phyloP scores from a whole-genome alignment of 2,329 filamentous ascomycete species.

The Sporothrix dimorphospora region DNA sequence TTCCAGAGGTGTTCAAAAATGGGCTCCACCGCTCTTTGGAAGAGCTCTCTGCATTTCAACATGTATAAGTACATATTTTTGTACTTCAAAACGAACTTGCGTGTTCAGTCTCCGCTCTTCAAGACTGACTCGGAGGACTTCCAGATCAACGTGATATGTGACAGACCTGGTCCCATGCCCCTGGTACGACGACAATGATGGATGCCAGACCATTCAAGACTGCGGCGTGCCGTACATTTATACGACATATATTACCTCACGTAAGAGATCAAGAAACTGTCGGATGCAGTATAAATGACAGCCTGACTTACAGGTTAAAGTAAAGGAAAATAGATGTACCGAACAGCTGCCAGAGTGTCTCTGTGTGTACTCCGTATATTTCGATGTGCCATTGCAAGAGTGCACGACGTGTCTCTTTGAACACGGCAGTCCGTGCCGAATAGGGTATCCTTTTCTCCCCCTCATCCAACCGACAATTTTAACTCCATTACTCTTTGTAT shows the following conservation, averaged over 20 bases:
- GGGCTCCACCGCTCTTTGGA: conserved; percentile 2
- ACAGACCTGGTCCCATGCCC: conserved; percentile 17
- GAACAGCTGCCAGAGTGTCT: too few species aligned
- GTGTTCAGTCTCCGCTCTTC: too few species aligned
- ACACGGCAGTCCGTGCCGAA: neutral
- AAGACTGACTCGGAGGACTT: neutral
- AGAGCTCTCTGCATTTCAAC: too few species aligned
- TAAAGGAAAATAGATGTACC: too few species aligned
- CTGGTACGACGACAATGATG: conserved; percentile 6
- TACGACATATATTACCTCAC: neutral
- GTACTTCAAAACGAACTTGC: too few species aligned
- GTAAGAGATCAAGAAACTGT: neutral
- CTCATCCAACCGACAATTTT: neutral
- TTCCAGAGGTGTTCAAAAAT: neutral
- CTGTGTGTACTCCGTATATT: too few species aligned
- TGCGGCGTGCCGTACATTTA: neutral
- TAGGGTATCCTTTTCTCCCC: neutral
- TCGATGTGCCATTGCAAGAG: too few species aligned
- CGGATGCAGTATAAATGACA: neutral
- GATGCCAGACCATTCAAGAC: neutral
- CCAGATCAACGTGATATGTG: conserved; percentile 23
- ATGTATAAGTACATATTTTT: neutral
- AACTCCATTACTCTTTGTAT: conserved; percentile 6
- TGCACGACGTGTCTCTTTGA: neutral
- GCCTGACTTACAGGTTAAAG: neutral